Conservation (phyloP, 495 filamentous ascomycete species). For the Neurospora hispaniola region DNA sequence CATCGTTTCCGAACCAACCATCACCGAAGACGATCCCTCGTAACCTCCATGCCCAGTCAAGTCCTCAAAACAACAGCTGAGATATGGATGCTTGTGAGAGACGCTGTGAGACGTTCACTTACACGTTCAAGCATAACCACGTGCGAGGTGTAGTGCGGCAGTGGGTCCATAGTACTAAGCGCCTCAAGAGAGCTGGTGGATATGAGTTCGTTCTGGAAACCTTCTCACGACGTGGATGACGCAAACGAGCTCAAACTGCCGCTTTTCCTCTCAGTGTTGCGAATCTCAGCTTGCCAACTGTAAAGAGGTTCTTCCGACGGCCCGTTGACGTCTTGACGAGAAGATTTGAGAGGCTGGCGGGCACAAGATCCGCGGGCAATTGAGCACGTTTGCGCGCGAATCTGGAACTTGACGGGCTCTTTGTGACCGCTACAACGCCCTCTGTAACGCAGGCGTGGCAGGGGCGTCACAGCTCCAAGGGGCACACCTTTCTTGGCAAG, state of each 20-base stretch:
- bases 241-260: not conserved
- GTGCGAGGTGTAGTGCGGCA: not conserved
- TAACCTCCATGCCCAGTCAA: not conserved
- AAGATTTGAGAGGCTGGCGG: not conserved
- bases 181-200: not conserved
- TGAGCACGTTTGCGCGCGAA: slow-evolving; percentile 27
- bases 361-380: slow-evolving; percentile 6
- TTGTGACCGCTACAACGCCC: not conserved
- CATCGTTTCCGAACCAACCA: not conserved
- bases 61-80: not conserved
- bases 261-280: not conserved
- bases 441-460: not conserved
- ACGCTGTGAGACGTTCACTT: not conserved
- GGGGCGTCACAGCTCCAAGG: not conserved
- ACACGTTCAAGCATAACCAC: not conserved
- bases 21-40: not conserved
- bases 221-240: not conserved
- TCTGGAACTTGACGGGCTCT: not conserved
- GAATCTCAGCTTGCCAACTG: not conserved
- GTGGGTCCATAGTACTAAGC: not conserved
- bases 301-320: not conserved
- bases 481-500: not conserved
- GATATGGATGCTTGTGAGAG: not conserved
- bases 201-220: not conserved
- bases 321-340: not conserved